phyloP scores from a whole-genome alignment of 305 asterid genomes.

The Ajuga reptans region DNA sequence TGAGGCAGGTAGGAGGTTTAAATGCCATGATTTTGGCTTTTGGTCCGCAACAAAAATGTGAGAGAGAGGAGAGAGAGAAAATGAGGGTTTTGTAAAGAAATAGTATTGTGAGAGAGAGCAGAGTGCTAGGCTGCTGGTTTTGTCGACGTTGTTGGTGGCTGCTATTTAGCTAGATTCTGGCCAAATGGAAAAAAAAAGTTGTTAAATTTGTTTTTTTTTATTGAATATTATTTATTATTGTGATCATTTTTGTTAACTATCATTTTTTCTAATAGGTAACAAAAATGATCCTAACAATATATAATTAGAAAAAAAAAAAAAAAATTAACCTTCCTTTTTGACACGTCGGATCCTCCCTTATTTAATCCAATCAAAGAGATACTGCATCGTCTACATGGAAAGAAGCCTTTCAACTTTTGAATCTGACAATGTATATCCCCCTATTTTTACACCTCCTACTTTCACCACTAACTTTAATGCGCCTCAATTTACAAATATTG shows the following conservation, averaged over 20 bases:
- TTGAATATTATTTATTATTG: too few species aligned
- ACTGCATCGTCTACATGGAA: neutral
- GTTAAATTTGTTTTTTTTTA: too few species aligned
- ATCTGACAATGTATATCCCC: conserved; percentile 22
- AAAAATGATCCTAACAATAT: too few species aligned
- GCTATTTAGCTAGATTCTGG: too few species aligned
- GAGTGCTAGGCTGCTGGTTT: too few species aligned
- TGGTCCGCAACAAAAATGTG: conserved; percentile 2
- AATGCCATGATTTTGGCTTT: conserved; percentile 30
- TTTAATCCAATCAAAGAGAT: neutral
- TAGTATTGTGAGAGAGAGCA: neutral
- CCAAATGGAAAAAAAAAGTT: too few species aligned
- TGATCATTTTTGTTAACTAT: too few species aligned
- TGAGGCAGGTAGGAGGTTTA: conserved; percentile 19
- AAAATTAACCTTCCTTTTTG: too few species aligned
- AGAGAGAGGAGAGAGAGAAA: neutral
- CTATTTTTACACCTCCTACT: neutral
- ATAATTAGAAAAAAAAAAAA: too few species aligned
- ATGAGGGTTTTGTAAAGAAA: neutral
- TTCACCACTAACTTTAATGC: neutral
- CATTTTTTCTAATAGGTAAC: too few species aligned
- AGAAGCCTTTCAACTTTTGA: conserved; percentile 18
- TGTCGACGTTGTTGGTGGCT: too few species aligned
- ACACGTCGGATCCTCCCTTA: conserved; percentile 14
- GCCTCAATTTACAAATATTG: neutral